These are phyloP conservation scores for Cardiospermum halicacabum DNA, from an alignment of 345 rosid genomes.

Conservation along the genomic window DNA sequence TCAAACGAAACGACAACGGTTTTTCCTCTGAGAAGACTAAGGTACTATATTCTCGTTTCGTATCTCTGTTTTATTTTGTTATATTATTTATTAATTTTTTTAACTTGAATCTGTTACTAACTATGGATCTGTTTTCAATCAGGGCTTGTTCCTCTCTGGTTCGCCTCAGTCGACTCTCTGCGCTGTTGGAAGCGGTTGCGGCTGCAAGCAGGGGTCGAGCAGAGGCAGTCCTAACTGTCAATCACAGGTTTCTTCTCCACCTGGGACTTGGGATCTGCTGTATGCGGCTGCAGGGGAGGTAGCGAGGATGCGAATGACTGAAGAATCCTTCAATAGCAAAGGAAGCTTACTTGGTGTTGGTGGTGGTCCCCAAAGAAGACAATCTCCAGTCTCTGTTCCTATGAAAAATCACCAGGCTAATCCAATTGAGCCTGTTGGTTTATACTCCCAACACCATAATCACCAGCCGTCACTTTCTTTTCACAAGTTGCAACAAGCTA, in stretches of 20 bases:
- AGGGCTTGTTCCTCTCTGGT: constrained; percentile 37
- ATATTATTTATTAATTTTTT: background rate
- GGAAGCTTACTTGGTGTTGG: constrained; percentile 28
- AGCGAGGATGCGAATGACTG: constrained; percentile 31
- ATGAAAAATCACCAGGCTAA: constrained; percentile 19
- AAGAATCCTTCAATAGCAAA: constrained; percentile 17
- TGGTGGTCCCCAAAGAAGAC: constrained; percentile 20
- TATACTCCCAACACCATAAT: constrained; percentile 8
- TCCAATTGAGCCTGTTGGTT: constrained; percentile 15
- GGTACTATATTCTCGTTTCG: constrained; percentile 25
- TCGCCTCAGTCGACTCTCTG: constrained; percentile 56
- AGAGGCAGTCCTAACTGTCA: constrained; percentile 24
- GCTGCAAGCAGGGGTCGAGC: constrained; percentile 29
- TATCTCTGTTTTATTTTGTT: background rate
- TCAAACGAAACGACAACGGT: constrained; percentile 13
- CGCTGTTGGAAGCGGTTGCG: constrained; percentile 31
- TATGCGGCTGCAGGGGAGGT: constrained; percentile 55
- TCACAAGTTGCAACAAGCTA: constrained; percentile 55
- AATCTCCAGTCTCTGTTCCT: constrained; percentile 27
- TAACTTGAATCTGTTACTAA: too few relatives aligned
- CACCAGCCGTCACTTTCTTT: constrained; percentile 35
- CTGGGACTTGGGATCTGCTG: constrained; percentile 51
- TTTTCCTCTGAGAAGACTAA: constrained; percentile 21
- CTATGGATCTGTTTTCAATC: too few relatives aligned
- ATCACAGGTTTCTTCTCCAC: constrained; percentile 29